phyloP scores from a whole-genome alignment of 2,329 filamentous ascomycete genomes.

The Diaporthe citriasiana region DNA sequence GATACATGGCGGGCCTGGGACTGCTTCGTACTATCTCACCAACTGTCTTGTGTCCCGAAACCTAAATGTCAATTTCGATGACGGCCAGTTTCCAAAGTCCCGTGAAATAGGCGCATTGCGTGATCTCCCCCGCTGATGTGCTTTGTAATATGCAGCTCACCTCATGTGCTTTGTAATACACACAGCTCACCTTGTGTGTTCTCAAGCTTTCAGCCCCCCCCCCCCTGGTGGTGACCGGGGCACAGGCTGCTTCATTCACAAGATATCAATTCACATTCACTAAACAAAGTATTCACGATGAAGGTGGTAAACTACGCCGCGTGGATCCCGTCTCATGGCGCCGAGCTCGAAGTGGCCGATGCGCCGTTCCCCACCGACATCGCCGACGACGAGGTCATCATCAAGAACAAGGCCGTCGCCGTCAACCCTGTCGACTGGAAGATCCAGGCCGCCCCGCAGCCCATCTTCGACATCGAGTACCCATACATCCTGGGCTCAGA shows the following conservation, averaged over 20 bases:
- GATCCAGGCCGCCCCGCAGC: slow-evolving; percentile 46
- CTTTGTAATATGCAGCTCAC: slow-evolving; percentile 33
- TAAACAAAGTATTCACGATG: slow-evolving; percentile 1
- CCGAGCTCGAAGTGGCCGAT: slow-evolving; percentile 32
- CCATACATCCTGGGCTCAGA: slow-evolving; percentile 52
- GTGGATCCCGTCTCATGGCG: slow-evolving; percentile 30
- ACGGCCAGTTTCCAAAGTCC: neutral
- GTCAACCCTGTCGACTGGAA: slow-evolving; percentile 49
- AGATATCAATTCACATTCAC: neutral
- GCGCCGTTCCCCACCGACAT: slow-evolving; percentile 33
- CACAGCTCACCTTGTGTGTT: neutral
- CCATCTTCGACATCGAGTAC: slow-evolving; percentile 49
- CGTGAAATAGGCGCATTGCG: neutral
- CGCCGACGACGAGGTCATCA: slow-evolving; percentile 37
- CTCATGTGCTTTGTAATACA: slow-evolving; percentile 33
- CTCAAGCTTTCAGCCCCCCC: neutral
- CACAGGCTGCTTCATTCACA: neutral
- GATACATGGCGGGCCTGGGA: neutral
- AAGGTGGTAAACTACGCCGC: slow-evolving; percentile 38
- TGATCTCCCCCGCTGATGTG: slow-evolving; percentile 7
- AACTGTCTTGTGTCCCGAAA: neutral
- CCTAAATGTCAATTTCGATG: slow-evolving; percentile 1
- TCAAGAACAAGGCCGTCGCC: slow-evolving; percentile 40
- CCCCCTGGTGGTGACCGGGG: neutral
- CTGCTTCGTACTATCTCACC: neutral